These are phyloP conservation scores for Mentha longifolia DNA, from an alignment of 257 asterid species.

Conservation along the genomic window DNA sequence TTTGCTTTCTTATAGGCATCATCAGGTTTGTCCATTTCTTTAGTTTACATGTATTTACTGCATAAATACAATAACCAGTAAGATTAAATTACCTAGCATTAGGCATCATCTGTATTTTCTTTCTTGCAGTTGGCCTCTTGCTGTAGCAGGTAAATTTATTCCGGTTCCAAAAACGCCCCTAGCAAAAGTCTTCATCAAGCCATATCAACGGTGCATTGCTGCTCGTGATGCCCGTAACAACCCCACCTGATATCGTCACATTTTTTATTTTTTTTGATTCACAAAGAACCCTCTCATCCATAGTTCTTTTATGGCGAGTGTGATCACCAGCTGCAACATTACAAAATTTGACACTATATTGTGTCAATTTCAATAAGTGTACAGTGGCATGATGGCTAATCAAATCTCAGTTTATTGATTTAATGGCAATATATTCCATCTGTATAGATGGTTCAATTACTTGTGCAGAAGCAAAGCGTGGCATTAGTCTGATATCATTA, in stretches of 20 bases:
- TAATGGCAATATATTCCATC: constrained; percentile 20
- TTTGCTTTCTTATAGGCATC: constrained; percentile 66
- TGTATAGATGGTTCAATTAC: constrained; percentile 7
- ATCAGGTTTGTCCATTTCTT: constrained; percentile 54
- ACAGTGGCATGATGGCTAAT: constrained; percentile 29
- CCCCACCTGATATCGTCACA: constrained; percentile 28
- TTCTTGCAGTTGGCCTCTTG: constrained; percentile 92
- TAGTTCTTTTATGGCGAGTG: constrained; percentile 18
- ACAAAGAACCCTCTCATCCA: constrained; percentile 23
- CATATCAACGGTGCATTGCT: constrained; percentile 69
- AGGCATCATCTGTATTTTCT: neutral
- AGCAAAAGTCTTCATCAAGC: constrained; percentile 72
- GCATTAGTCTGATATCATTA: neutral
- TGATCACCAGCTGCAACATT: constrained; percentile 22
- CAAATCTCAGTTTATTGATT: constrained; percentile 32
- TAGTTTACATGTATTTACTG: neutral
- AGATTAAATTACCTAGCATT: too few relatives aligned
- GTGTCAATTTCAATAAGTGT: constrained; percentile 23
- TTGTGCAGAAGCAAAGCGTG: neutral
- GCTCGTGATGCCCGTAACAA: constrained; percentile 46
- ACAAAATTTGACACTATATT: constrained; percentile 5
- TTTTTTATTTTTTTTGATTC: neutral
- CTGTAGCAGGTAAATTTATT: constrained; percentile 70
- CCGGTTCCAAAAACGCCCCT: constrained; percentile 91
- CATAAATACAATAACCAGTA: neutral